Conservation (phyloP, 768 basidiomycete species). For the Obba rivulosa region DNA sequence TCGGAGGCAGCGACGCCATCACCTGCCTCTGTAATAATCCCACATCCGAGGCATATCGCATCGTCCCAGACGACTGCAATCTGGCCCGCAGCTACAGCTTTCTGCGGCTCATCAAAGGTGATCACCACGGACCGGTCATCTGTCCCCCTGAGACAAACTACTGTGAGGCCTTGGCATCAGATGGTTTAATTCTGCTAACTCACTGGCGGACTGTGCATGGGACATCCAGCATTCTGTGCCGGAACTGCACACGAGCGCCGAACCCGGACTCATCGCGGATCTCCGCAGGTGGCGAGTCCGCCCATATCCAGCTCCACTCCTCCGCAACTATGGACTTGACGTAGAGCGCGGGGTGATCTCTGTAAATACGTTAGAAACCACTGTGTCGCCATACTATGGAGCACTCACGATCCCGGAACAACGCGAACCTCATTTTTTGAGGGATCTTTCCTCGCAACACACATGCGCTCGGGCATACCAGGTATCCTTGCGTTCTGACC, state of each 20-base stretch:
- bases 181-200: constrained; percentile 1
- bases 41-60: constrained; percentile 82
- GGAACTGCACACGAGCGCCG: constrained; percentile 49
- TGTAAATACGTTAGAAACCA: constrained; percentile 19
- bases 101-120: constrained; percentile 52
- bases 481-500: constrained; percentile 71
- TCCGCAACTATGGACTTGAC: constrained; percentile 27
- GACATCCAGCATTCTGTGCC: constrained; percentile 62
- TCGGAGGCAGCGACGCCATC: neutral
- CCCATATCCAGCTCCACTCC: constrained; percentile 78
- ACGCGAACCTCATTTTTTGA: constrained; percentile 64
- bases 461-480: constrained; percentile 59
- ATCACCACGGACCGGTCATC: constrained; percentile 33
- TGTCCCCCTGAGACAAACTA: constrained; percentile 17
- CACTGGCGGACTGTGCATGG: constrained; percentile 50
- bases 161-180: neutral
- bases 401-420: constrained; percentile 60
- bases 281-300: constrained; percentile 44
- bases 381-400: neutral
- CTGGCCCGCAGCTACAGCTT: constrained; percentile 76
- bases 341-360: constrained; percentile 57
- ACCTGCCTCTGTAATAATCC: constrained; percentile 41
- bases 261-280: constrained; percentile 41
- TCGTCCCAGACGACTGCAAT: constrained; percentile 68
- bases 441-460: constrained; percentile 68